phyloP scores from a whole-genome alignment of 176 grass and related monocot species.

The Thinopyrum elongatum region DNA sequence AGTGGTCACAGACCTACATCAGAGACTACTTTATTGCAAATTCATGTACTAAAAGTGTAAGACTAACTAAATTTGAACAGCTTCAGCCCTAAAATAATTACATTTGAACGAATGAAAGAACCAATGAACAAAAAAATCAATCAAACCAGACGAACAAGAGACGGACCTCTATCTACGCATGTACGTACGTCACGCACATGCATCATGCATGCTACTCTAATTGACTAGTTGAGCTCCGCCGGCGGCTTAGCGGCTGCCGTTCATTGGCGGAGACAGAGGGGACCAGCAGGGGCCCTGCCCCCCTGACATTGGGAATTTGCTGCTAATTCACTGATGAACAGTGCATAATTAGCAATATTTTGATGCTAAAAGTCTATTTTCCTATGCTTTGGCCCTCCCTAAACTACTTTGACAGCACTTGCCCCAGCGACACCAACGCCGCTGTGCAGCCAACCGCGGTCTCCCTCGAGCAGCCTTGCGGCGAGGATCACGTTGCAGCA shows the following conservation, averaged over 20 bases:
- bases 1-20: too few species aligned
- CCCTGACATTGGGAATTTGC: too few species aligned
- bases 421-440: too few species aligned
- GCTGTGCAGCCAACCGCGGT: not conserved
- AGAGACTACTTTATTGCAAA: not conserved
- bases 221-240: not conserved
- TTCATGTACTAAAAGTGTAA: not conserved
- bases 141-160: not conserved
- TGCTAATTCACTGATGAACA: too few species aligned
- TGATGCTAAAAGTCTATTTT: too few species aligned
- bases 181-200: not conserved
- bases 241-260: not conserved
- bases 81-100: not conserved
- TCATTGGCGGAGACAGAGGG: too few species aligned
- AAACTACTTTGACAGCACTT: too few species aligned
- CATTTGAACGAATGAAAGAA: not conserved
- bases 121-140: not conserved
- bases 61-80: not conserved
- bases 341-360: too few species aligned
- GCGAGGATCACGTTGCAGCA: constrained; percentile 10
- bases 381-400: too few species aligned
- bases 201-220: too few species aligned
- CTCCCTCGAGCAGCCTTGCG: not conserved
- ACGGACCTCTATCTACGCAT: not conserved
- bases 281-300: too few species aligned